phyloP scores from a whole-genome alignment of 768 basidiomycete species.

The Hericium erinaceus region DNA sequence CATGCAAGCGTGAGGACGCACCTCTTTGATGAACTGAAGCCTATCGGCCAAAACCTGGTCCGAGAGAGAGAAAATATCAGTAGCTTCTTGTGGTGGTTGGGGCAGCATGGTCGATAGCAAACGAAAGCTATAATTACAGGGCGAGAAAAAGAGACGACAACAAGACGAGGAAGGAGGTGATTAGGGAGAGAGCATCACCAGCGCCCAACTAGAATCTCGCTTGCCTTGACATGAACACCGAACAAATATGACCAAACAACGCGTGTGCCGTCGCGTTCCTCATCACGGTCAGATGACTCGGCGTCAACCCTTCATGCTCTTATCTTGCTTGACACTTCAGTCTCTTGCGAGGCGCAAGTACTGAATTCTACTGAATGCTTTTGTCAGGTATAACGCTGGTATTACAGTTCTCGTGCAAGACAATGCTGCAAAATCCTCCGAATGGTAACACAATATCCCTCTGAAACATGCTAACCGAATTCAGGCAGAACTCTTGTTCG shows the following conservation, averaged over 20 bases:
- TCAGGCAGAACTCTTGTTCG: no score
- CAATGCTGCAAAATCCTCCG: no score
- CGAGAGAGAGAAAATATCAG: conserved; percentile 66
- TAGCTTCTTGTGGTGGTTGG: conserved; percentile 25
- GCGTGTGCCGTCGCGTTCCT: conserved; percentile 1
- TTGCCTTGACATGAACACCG: conserved; percentile 8
- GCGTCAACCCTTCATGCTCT: no score
- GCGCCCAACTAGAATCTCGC: neutral
- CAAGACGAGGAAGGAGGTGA: neutral
- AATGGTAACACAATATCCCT: no score
- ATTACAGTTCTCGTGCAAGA: no score
- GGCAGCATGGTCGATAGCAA: conserved; percentile 13
- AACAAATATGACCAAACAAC: conserved; percentile 9
- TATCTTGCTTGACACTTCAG: no score
- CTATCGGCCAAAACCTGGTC: conserved; percentile 64
- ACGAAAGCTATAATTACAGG: neutral
- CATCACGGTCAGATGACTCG: no score
- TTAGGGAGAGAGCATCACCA: neutral
- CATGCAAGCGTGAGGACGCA: conserved; percentile 19
- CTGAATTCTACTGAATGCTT: no score
- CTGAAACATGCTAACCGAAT: no score
- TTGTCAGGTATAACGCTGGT: no score
- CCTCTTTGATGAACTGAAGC: conserved; percentile 71
- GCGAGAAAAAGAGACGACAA: neutral
- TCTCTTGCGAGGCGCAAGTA: no score